Percentiles rank a stretch among this genome's conserved stretches.
Evolutionary conservation across 345 rosid genomes (phyloP).

Genomic region (Aquilaria yunnanensis): DNA sequence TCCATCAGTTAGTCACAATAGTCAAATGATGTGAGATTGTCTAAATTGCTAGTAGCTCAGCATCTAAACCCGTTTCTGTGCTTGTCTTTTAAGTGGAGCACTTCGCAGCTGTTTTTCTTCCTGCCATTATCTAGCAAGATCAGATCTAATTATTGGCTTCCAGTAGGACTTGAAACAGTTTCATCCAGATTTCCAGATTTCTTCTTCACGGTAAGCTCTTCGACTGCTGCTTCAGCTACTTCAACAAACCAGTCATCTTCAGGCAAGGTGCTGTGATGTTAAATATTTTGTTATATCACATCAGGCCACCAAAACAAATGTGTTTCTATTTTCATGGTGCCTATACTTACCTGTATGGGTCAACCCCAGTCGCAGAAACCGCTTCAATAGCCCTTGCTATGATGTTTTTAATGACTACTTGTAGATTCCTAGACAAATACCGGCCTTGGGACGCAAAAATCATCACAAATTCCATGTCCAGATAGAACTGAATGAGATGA

Average conservation of each 20-base stretch:
- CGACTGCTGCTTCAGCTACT: constrained; percentile 79
- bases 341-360: constrained; percentile 44
- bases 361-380: constrained; percentile 58
- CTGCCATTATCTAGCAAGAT: too few species aligned
- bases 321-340: too few species aligned
- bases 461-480: constrained; percentile 93
- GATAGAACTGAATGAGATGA: constrained; percentile 45
- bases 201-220: constrained; percentile 62
- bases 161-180: constrained; percentile 53
- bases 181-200: constrained; percentile 42
- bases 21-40: too few species aligned
- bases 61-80: too few species aligned
- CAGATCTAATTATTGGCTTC: too few species aligned
- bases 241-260: constrained; percentile 97
- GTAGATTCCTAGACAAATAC: constrained; percentile 72
- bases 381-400: constrained; percentile 85
- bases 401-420: constrained; percentile 79
- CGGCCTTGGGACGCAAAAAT: constrained; percentile 87
- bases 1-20: too few species aligned
- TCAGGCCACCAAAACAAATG: too few species aligned
- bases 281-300: not conserved
- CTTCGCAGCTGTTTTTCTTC: too few species aligned
- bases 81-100: too few species aligned
- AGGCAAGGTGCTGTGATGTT: constrained; percentile 51
- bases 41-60: too few species aligned